A percentile compares a stretch with the other conserved stretches of the same genome.
phyloP scores from a whole-genome alignment of 768 basidiomycete genomes.

The Lactifluus hygrophoroides region DNA sequence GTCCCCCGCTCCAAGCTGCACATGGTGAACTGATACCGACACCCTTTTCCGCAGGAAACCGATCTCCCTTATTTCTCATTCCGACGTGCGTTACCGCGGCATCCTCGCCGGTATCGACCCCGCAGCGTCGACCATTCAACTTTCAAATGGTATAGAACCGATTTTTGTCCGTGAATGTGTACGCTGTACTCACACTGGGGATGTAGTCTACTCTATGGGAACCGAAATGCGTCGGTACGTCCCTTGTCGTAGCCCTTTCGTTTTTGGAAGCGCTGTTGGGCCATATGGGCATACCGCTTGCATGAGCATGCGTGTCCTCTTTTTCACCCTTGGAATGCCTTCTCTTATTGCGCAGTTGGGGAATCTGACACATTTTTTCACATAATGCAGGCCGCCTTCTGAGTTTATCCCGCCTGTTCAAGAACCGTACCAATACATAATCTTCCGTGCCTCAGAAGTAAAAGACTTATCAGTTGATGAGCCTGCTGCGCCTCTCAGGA shows the following conservation, averaged over 20 bases:
- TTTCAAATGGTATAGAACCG: slow-evolving; percentile 64
- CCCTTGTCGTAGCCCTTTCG: not conserved
- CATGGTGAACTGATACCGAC: not conserved
- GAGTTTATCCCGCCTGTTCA: slow-evolving; percentile 80
- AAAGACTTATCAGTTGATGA: slow-evolving; percentile 86
- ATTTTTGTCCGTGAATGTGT: not conserved
- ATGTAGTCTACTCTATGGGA: slow-evolving; percentile 73
- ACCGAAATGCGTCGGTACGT: slow-evolving; percentile 75
- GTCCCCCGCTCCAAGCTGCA: not conserved
- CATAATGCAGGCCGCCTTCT: slow-evolving; percentile 44
- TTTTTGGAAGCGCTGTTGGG: too few relatives aligned
- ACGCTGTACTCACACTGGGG: not conserved
- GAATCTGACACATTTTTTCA: slow-evolving; percentile 25
- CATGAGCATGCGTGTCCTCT: slow-evolving; percentile 48
- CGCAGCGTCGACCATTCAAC: slow-evolving; percentile 75
- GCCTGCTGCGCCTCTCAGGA: slow-evolving; percentile 41
- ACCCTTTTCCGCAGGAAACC: slow-evolving; percentile 50
- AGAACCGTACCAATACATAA: slow-evolving; percentile 82
- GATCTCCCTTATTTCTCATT: slow-evolving; percentile 84
- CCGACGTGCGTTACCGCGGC: slow-evolving; percentile 84
- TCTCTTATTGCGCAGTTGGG: not conserved
- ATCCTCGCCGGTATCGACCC: slow-evolving; percentile 85
- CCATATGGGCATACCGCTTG: too few relatives aligned
- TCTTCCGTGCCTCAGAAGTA: slow-evolving; percentile 85
- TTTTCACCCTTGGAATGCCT: slow-evolving; percentile 27